A percentile compares a stretch with the other conserved stretches of the same genome.
phyloP scores from a whole-genome alignment of 1,284 basidiomycete genomes.

The Trichosporon coremiiforme region DNA sequence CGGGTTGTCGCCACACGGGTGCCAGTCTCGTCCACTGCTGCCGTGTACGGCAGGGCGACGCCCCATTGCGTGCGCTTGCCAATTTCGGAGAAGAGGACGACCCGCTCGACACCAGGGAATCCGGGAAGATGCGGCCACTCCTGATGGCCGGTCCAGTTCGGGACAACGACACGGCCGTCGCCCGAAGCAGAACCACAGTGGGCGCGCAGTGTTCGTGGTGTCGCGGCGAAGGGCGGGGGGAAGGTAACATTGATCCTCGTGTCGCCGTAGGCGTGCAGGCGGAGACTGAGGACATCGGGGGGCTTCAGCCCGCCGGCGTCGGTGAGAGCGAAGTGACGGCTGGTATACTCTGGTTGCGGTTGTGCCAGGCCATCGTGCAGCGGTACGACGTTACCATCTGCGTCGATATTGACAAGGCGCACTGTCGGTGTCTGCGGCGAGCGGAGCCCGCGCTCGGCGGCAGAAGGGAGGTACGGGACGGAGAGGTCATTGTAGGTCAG shows the following conservation, averaged over 20 bases:
- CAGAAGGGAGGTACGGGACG: not conserved
- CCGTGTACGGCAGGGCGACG: conserved; percentile 6
- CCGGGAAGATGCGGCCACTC: conserved; percentile 1
- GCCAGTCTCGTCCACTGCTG: not conserved
- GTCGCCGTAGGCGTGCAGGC: conserved; percentile 8
- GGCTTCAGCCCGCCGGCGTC: not conserved
- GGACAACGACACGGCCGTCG: not conserved
- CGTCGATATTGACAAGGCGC: not conserved
- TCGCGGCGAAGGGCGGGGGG: not conserved
- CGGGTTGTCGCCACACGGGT: not conserved
- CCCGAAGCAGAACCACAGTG: not conserved
- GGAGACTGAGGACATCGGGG: not conserved
- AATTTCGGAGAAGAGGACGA: conserved; percentile 2
- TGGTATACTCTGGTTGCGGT: conserved; percentile 1
- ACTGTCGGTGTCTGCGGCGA: not conserved
- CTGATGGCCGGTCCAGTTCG: conserved; percentile 7
- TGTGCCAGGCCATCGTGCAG: not conserved
- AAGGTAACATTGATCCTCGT: conserved; percentile 8
- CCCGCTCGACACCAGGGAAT: not conserved
- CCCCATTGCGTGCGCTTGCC: not conserved
- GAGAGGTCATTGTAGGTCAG: conserved; percentile 10
- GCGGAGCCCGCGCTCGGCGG: not conserved
- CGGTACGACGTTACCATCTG: not conserved
- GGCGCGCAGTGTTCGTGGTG: not conserved
- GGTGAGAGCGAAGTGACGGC: not conserved